Percentiles rank a stretch among this genome's conserved stretches.
phyloP scores from a whole-genome alignment of 208 protist genomes.

The Blechomonas ayalai region DNA sequence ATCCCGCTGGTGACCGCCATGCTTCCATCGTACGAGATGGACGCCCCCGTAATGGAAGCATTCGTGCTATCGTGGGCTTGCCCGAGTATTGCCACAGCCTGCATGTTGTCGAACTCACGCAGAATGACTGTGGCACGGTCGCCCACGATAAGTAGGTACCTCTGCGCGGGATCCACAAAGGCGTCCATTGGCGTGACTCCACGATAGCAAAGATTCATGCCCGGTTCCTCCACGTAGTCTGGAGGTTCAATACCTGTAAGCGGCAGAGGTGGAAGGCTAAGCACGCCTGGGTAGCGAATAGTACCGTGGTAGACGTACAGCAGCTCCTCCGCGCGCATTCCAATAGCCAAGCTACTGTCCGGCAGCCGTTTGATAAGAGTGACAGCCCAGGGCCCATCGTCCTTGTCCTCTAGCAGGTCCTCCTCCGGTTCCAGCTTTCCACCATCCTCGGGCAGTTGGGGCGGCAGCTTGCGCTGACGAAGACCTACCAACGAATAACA shows the following conservation, averaged over 20 bases:
- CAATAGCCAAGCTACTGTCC: conserved; percentile 36
- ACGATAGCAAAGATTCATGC: conserved; percentile 77
- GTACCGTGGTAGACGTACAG: conserved; percentile 54
- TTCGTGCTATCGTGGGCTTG: conserved; percentile 79
- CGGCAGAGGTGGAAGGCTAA: conserved; percentile 69
- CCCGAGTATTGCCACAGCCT: conserved; percentile 19
- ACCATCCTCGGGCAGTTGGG: conserved; percentile 44
- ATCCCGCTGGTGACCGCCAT: conserved; percentile 80
- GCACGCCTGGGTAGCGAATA: conserved; percentile 53
- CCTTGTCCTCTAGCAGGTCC: conserved; percentile 67
- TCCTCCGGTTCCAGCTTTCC: conserved; percentile 41
- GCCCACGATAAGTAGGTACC: conserved; percentile 11
- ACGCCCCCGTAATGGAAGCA: conserved; percentile 40
- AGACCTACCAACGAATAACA: conserved; percentile 62
- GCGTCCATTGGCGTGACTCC: conserved; percentile 31
- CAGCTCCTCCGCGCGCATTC: conserved; percentile 59
- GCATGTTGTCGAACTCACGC: not conserved
- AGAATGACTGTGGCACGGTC: conserved; percentile 8
- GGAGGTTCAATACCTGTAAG: conserved; percentile 77
- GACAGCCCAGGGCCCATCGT: conserved; percentile 73
- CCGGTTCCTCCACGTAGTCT: conserved; percentile 84
- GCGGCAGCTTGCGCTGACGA: conserved; percentile 58
- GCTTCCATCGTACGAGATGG: conserved; percentile 77
- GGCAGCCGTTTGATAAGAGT: conserved; percentile 36
- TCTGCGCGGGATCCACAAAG: conserved; percentile 18